Percentiles rank a stretch among this genome's conserved stretches.
These are phyloP conservation scores for Arachnopeziza araneosa DNA, from an alignment of 2,329 filamentous ascomycete genomes.

Conservation along the genomic window DNA sequence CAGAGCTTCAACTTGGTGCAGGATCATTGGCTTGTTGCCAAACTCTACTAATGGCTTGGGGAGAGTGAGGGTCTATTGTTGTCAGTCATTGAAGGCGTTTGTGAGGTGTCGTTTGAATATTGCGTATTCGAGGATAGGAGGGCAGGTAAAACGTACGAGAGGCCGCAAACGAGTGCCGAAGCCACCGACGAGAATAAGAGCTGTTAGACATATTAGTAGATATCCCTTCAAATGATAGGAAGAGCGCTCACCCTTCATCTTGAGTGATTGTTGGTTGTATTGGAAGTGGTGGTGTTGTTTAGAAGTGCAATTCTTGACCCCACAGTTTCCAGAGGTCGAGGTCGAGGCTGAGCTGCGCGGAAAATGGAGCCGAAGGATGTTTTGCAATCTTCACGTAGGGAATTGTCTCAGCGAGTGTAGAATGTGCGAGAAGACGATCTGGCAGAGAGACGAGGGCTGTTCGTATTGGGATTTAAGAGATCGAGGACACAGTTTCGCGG, in stretches of 20 bases:
- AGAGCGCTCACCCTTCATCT: slow-evolving; percentile 29
- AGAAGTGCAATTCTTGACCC: background rate
- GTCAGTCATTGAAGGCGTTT: slow-evolving; percentile 5
- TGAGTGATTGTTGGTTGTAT: slow-evolving; percentile 6
- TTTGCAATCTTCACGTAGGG: background rate
- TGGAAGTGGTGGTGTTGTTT: background rate
- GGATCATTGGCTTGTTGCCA: slow-evolving; percentile 98
- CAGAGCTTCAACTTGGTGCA: slow-evolving; percentile 94
- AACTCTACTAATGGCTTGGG: slow-evolving; percentile 98
- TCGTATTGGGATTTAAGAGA: background rate
- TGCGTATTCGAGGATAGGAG: slow-evolving; percentile 9
- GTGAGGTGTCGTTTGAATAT: slow-evolving; percentile 9
- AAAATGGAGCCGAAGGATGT: background rate
- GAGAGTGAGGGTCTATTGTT: slow-evolving; percentile 77
- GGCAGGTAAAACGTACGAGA: slow-evolving; percentile 58
- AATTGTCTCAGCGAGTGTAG: background rate
- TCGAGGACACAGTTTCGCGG: background rate
- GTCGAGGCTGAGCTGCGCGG: background rate
- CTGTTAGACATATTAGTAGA: slow-evolving; percentile 40
- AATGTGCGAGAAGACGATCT: background rate
- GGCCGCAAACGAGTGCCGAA: slow-evolving; percentile 97
- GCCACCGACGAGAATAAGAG: slow-evolving; percentile 97
- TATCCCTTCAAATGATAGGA: background rate
- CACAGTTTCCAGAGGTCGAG: background rate
- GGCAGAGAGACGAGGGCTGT: background rate